Conservation (phyloP, 148 eudicot genomes). For the Fagopyrum homotropicum region DNA sequence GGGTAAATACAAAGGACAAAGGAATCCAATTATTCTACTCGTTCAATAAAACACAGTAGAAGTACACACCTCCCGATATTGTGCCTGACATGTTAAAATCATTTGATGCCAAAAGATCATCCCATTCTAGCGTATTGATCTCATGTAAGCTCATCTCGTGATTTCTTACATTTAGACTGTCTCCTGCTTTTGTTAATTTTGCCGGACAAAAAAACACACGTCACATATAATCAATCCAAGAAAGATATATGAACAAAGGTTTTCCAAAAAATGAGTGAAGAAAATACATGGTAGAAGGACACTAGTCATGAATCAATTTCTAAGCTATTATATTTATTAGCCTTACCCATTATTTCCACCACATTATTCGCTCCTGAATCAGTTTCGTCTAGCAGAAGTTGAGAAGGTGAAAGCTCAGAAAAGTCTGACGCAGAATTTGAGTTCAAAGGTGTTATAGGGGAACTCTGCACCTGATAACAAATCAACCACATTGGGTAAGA, state of each 20-base stretch:
- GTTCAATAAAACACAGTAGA: slow-evolving; percentile 11
- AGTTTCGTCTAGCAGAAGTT: slow-evolving; percentile 44
- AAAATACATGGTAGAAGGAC: background rate
- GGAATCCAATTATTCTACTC: slow-evolving; percentile 3
- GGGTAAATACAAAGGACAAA: slow-evolving; percentile 11
- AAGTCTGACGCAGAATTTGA: slow-evolving; percentile 49
- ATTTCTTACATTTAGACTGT: slow-evolving; percentile 32
- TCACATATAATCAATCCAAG: background rate
- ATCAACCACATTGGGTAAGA: slow-evolving; percentile 12
- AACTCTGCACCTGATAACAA: slow-evolving; percentile 51
- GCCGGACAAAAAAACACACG: slow-evolving; percentile 7
- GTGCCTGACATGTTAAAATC: slow-evolving; percentile 36
- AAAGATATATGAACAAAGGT: slow-evolving; percentile 10
- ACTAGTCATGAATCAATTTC: background rate
- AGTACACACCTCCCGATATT: slow-evolving; percentile 43
- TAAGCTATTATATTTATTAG: background rate
- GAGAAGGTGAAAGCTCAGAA: slow-evolving; percentile 53
- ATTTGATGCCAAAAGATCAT: slow-evolving; percentile 76
- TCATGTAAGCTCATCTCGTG: slow-evolving; percentile 77
- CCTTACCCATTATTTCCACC: background rate
- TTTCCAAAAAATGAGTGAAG: background rate
- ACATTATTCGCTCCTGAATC: slow-evolving; percentile 36
- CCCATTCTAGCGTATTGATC: slow-evolving; percentile 93
- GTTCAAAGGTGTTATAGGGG: slow-evolving; percentile 53
- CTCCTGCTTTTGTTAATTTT: slow-evolving; percentile 34